These are phyloP conservation scores for Naematelia aurantialba DNA, from an alignment of 768 basidiomycete genomes.

Conservation along the genomic window DNA sequence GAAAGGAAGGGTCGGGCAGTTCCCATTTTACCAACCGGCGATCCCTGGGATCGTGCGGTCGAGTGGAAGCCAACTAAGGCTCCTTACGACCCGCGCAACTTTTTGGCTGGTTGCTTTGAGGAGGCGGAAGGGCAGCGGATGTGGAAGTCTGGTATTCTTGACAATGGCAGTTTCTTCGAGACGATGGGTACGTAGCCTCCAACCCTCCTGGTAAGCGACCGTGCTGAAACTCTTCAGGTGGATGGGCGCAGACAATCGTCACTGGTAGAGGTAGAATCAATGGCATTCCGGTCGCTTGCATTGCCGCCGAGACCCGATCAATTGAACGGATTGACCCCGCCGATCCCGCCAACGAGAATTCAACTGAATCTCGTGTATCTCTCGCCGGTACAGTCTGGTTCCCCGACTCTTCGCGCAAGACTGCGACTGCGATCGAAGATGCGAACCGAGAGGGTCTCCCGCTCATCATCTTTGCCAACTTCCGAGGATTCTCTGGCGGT, in stretches of 20 bases:
- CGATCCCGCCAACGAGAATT: constrained; percentile 93
- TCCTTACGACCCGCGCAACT: constrained; percentile 90
- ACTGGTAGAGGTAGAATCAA: constrained; percentile 93
- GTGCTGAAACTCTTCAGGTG: constrained; percentile 48
- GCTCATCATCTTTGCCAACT: constrained; percentile 97
- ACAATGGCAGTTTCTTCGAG: constrained; percentile 96
- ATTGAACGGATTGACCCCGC: constrained; percentile 95
- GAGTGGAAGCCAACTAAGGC: constrained; percentile 87
- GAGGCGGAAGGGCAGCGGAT: constrained; percentile 62
- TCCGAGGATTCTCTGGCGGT: constrained; percentile 99
- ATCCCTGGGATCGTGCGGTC: constrained; percentile 89
- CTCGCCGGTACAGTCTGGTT: constrained; percentile 99
- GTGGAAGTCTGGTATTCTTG: constrained; percentile 90
- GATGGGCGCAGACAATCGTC: constrained; percentile 99
- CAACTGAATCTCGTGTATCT: constrained; percentile 96
- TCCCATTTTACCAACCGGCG: constrained; percentile 67
- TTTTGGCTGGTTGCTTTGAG: constrained; percentile 90
- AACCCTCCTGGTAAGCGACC: background rate
- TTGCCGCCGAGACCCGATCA: constrained; percentile 82
- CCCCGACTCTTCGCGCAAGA: constrained; percentile 98
- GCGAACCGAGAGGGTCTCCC: constrained; percentile 96
- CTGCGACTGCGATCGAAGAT: constrained; percentile 98
- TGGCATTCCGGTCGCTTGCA: constrained; percentile 95
- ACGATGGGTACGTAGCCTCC: constrained; percentile 68
- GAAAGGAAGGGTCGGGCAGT: too few species aligned